These are phyloP conservation scores for Albatrellus sp. DNA, from an alignment of 1,284 basidiomycete genomes.

Conservation along the genomic window DNA sequence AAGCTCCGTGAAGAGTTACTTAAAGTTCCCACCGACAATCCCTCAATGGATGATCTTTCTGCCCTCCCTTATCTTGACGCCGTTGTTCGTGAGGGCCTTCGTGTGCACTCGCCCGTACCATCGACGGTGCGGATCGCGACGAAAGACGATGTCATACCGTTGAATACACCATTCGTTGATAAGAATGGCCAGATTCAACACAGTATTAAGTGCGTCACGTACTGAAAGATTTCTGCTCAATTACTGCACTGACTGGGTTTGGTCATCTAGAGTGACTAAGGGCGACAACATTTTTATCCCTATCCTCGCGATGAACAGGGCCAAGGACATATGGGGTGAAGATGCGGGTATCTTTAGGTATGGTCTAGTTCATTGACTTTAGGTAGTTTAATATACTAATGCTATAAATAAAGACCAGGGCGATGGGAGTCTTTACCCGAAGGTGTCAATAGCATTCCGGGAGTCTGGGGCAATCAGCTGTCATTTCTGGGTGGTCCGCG, in stretches of 20 bases:
- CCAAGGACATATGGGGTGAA: conserved; percentile 17
- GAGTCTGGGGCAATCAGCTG: conserved; percentile 19
- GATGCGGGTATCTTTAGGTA: conserved; percentile 18
- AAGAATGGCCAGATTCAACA: too few relatives aligned
- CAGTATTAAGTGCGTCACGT: background rate
- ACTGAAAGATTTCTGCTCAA: too few relatives aligned
- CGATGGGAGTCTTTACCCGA: conserved; percentile 18
- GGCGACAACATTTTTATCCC: conserved; percentile 9
- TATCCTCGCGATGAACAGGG: conserved; percentile 8
- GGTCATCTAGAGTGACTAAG: conserved; percentile 5
- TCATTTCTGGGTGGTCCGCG: conserved; percentile 19
- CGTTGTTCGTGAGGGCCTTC: conserved; percentile 58
- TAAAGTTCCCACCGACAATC: conserved; percentile 18
- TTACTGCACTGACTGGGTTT: background rate
- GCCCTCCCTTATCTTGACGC: conserved; percentile 46
- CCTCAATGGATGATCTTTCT: conserved; percentile 45
- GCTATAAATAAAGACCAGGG: conserved; percentile 15
- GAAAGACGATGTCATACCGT: conserved; percentile 47
- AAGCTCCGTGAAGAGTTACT: conserved; percentile 61
- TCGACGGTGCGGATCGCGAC: conserved; percentile 35
- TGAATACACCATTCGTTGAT: background rate
- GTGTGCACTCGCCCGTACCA: conserved; percentile 52
- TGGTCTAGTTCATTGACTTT: background rate
- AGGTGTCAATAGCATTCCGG: conserved; percentile 14
- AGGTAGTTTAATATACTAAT: too few relatives aligned